phyloP scores from a whole-genome alignment of 257 asterid species.

The Solanum sitiens region DNA sequence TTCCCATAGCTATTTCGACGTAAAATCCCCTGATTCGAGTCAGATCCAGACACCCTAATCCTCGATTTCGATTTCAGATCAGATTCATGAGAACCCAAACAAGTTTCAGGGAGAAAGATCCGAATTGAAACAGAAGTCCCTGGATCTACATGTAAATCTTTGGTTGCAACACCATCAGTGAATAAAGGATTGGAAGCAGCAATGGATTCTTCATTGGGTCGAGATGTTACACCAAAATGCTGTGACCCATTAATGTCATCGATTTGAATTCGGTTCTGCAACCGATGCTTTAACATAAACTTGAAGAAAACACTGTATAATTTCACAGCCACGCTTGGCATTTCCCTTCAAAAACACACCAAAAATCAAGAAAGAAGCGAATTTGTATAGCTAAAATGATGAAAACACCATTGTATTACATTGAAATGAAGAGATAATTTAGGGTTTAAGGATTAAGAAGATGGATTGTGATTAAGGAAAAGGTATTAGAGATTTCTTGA shows the following conservation, averaged over 20 bases:
- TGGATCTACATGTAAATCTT: slow-evolving; percentile 81
- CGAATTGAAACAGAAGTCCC: slow-evolving; percentile 60
- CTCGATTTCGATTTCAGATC: not conserved
- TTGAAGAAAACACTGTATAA: slow-evolving; percentile 85
- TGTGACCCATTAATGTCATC: slow-evolving; percentile 13
- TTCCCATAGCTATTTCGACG: slow-evolving; percentile 51
- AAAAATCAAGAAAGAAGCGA: not conserved
- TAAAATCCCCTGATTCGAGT: not conserved
- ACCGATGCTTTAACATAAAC: slow-evolving; percentile 79
- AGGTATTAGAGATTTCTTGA: not conserved
- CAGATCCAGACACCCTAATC: slow-evolving; percentile 23
- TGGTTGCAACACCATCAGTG: slow-evolving; percentile 90
- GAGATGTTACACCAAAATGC: slow-evolving; percentile 73
- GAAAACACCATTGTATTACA: not conserved
- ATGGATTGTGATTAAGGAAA: not conserved
- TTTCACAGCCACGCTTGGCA: slow-evolving; percentile 93
- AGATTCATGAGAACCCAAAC: slow-evolving; percentile 31
- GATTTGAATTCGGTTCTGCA: slow-evolving; percentile 62
- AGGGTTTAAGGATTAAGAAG: not conserved
- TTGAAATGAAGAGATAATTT: slow-evolving; percentile 7
- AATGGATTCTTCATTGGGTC: slow-evolving; percentile 67
- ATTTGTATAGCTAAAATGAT: not conserved
- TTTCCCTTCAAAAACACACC: slow-evolving; percentile 12
- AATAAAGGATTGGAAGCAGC: slow-evolving; percentile 70
- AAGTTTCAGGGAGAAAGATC: slow-evolving; percentile 76